These are phyloP conservation scores for Zoysia pacifica DNA, from an alignment of 176 grass and related monocot species.

Conservation along the genomic window DNA sequence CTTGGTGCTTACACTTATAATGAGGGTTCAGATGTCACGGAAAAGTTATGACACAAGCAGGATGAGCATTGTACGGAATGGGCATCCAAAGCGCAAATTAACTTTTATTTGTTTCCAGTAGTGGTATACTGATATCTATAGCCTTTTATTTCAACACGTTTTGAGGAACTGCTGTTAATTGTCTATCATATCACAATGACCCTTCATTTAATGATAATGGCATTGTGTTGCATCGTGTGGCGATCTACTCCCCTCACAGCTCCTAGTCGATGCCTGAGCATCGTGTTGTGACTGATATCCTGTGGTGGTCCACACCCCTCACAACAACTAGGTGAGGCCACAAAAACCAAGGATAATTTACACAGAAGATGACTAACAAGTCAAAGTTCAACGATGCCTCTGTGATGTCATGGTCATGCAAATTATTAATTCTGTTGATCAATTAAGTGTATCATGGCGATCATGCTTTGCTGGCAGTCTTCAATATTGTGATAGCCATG, in stretches of 20 bases:
- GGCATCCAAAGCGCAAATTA: not conserved
- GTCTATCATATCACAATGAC: not conserved
- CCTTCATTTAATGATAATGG: slow-evolving; percentile 12
- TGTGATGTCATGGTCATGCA: not conserved
- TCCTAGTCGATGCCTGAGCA: not conserved
- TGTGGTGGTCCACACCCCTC: not conserved
- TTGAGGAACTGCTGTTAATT: not conserved
- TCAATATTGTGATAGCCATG: not conserved
- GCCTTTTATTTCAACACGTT: not conserved
- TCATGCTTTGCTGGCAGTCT: not conserved
- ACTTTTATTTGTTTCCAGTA: slow-evolving; percentile 11
- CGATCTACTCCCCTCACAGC: not conserved
- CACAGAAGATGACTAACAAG: not conserved
- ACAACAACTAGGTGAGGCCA: no score
- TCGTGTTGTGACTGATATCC: not conserved
- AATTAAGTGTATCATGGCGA: not conserved
- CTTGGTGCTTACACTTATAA: not conserved
- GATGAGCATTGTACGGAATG: not conserved
- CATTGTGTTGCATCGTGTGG: not conserved
- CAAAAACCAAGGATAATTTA: not conserved
- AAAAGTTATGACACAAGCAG: not conserved
- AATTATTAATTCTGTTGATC: not conserved
- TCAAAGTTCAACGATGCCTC: not conserved
- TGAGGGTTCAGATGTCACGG: not conserved
- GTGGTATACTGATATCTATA: not conserved